Conservation (phyloP, 805 yeast species). For the Kregervanrija pseudodelftensis region DNA sequence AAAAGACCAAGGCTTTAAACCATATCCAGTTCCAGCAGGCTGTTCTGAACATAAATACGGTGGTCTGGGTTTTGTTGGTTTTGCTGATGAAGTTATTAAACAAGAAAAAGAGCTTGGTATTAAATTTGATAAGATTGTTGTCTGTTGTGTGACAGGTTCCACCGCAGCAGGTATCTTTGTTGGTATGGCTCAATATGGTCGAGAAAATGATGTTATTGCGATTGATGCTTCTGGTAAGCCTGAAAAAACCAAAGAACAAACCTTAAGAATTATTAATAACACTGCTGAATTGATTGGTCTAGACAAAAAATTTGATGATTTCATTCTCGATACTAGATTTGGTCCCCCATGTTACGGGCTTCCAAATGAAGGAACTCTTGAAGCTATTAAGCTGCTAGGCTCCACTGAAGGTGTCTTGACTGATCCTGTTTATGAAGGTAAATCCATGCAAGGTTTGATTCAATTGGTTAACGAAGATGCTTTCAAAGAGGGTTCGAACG, state of each 20-base stretch:
- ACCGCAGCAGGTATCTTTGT: slow-evolving; percentile 30
- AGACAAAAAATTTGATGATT: slow-evolving; percentile 20
- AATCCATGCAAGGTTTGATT: slow-evolving; percentile 29
- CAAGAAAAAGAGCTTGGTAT: slow-evolving; percentile 29
- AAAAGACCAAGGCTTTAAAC: slow-evolving; percentile 25
- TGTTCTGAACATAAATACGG: slow-evolving; percentile 31
- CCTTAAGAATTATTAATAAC: slow-evolving; percentile 27
- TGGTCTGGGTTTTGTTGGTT: slow-evolving; percentile 31
- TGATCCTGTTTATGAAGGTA: slow-evolving; percentile 32
- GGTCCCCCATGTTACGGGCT: slow-evolving; percentile 29
- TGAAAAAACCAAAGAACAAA: slow-evolving; percentile 29
- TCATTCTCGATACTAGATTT: slow-evolving; percentile 26
- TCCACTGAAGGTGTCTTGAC: slow-evolving; percentile 29
- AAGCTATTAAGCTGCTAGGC: slow-evolving; percentile 30
- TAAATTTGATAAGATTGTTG: slow-evolving; percentile 29
- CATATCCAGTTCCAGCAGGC: slow-evolving; percentile 32
- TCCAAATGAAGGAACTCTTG: slow-evolving; percentile 31
- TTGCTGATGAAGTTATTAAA: slow-evolving; percentile 28
- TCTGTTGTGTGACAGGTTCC: slow-evolving; percentile 30
- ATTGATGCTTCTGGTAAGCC: slow-evolving; percentile 31
- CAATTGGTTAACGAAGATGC: slow-evolving; percentile 21
- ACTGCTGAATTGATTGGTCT: slow-evolving; percentile 28
- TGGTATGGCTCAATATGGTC: slow-evolving; percentile 29
- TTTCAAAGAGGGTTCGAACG: slow-evolving; percentile 24
- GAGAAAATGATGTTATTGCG: slow-evolving; percentile 29